Percentiles rank a stretch among this genome's conserved stretches.
Conservation (phyloP, 257 asterid genomes). For the Cynanchum wilfordii region DNA sequence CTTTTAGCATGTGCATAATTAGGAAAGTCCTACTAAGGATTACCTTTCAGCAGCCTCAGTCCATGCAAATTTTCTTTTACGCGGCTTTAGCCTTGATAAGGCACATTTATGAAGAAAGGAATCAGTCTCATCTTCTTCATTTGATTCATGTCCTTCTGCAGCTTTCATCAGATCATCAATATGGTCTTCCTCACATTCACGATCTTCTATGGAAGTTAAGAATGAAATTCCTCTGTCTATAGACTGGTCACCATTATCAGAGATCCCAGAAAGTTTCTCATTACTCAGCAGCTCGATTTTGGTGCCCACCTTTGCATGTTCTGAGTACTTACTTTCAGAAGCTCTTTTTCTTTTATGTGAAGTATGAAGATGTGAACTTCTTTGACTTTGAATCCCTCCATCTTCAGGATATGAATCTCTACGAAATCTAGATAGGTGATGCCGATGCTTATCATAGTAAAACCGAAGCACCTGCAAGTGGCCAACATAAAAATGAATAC, state of each 20-base stretch:
- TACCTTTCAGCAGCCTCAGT: constrained; percentile 90
- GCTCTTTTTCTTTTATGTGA: constrained; percentile 50
- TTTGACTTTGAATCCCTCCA: constrained; percentile 27
- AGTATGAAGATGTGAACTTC: constrained; percentile 27
- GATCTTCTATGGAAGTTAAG: constrained; percentile 29
- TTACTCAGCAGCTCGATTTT: constrained; percentile 34
- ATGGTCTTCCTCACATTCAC: constrained; percentile 27
- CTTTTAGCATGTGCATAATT: not conserved
- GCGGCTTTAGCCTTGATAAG: constrained; percentile 45
- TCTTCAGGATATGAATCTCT: constrained; percentile 38
- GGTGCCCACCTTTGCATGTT: constrained; percentile 28
- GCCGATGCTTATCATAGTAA: constrained; percentile 60
- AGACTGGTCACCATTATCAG: constrained; percentile 31
- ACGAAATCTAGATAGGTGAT: constrained; percentile 35
- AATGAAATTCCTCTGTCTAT: constrained; percentile 32
- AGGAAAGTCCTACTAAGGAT: constrained; percentile 21
- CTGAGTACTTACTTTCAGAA: constrained; percentile 34
- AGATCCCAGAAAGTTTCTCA: constrained; percentile 26
- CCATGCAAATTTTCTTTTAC: constrained; percentile 67
- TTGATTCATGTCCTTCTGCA: constrained; percentile 34
- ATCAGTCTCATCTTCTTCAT: constrained; percentile 40
- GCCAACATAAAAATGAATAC: not conserved
- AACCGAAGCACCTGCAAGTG: constrained; percentile 76
- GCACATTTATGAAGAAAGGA: constrained; percentile 46
- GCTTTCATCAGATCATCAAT: constrained; percentile 28